phyloP scores from a whole-genome alignment of 768 basidiomycete species.

The Tremella yokohamensis region DNA sequence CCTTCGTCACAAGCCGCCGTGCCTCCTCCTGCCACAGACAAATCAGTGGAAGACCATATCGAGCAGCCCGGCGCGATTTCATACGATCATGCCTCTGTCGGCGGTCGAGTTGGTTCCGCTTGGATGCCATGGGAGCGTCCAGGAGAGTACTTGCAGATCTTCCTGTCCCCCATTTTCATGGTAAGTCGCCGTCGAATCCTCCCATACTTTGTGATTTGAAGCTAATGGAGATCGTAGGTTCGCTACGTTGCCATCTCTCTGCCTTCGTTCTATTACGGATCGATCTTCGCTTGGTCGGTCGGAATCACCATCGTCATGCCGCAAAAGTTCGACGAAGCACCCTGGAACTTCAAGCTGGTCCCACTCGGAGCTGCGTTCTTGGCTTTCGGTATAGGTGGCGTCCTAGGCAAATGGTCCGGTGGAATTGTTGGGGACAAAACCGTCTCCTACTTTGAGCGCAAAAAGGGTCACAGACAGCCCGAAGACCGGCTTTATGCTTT shows the following conservation, averaged over 20 bases:
- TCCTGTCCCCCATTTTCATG: constrained; percentile 25
- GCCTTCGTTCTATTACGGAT: constrained; percentile 33
- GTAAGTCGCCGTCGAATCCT: no score
- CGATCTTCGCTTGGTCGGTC: constrained; percentile 32
- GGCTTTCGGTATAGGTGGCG: constrained; percentile 27
- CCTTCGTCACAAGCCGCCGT: neutral
- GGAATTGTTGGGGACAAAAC: constrained; percentile 32
- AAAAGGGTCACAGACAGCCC: constrained; percentile 28
- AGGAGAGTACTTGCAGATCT: constrained; percentile 19
- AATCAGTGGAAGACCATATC: constrained; percentile 15
- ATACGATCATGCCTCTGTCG: no score
- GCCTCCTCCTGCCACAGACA: neutral
- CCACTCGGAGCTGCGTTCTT: constrained; percentile 27
- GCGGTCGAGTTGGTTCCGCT: constrained; percentile 18
- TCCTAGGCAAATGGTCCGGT: constrained; percentile 33
- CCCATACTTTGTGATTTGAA: no score
- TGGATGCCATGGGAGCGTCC: constrained; percentile 40
- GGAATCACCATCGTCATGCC: constrained; percentile 34
- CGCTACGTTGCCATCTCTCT: constrained; percentile 26
- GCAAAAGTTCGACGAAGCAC: constrained; percentile 25
- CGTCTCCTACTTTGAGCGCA: constrained; percentile 17
- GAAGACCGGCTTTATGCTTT: constrained; percentile 33
- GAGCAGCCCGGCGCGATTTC: constrained; percentile 7
- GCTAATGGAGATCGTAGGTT: constrained; percentile 5
- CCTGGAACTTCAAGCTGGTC: constrained; percentile 26